Conservation (phyloP, 768 basidiomycete species). For the Leucocoprinus leucothites region DNA sequence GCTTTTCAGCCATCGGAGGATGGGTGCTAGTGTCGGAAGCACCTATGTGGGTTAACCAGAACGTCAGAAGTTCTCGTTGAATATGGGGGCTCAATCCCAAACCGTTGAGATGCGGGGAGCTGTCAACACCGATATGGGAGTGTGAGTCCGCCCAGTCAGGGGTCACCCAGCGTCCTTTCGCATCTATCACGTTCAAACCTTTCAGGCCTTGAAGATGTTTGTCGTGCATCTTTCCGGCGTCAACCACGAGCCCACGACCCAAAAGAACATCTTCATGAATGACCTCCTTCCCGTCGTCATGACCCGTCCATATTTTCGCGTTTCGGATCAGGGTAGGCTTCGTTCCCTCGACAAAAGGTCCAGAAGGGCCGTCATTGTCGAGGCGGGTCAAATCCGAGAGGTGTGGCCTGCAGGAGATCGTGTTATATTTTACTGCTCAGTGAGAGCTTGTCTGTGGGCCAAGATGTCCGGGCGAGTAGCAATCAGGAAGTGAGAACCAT, state of each 20-base stretch:
- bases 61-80: background rate
- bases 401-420: conserved; percentile 24
- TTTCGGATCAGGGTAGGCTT: conserved; percentile 55
- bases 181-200: conserved; percentile 43
- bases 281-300: conserved; percentile 50
- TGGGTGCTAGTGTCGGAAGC: conserved; percentile 49
- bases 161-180: conserved; percentile 58
- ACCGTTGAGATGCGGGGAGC: conserved; percentile 29
- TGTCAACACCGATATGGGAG: conserved; percentile 36
- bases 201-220: conserved; percentile 7
- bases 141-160: conserved; percentile 47
- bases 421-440: conserved; percentile 16
- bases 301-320: conserved; percentile 79
- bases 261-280: conserved; percentile 60
- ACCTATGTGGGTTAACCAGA: conserved; percentile 27
- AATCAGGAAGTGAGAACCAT: background rate
- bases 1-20: conserved; percentile 63
- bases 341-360: conserved; percentile 55
- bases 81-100: conserved; percentile 9
- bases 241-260: conserved; percentile 59
- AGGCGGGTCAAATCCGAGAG: conserved; percentile 19
- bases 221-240: conserved; percentile 41
- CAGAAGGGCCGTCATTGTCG: conserved; percentile 39
- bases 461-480: conserved; percentile 1
- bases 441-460: conserved; percentile 2